These are phyloP conservation scores for Artemisia argyi DNA, from an alignment of 129 eudicot species.

Conservation along the genomic window DNA sequence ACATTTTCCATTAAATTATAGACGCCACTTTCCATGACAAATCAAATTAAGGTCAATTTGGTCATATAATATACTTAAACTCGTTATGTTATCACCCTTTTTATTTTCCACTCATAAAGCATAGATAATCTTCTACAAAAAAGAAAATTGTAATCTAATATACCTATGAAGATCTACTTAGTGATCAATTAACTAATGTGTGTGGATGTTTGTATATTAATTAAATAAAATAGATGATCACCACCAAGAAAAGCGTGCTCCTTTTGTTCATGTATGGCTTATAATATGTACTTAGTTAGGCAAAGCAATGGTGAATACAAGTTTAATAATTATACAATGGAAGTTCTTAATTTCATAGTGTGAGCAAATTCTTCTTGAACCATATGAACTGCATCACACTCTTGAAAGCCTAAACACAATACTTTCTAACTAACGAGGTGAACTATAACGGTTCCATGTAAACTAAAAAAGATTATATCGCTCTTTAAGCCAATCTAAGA, in stretches of 20 bases:
- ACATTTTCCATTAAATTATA: constrained; percentile 28
- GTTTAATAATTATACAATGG: not conserved
- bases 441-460: not conserved
- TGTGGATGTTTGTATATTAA: not conserved
- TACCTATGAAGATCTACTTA: not conserved
- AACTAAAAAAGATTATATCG: too few species aligned
- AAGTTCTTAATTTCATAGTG: not conserved
- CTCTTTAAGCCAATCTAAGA: too few species aligned
- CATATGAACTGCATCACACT: not conserved
- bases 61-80: constrained; percentile 16
- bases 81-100: constrained; percentile 16
- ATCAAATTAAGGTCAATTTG: constrained; percentile 14
- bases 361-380: not conserved
- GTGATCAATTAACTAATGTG: not conserved
- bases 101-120: constrained; percentile 25
- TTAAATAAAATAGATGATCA: not conserved
- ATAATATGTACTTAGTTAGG: constrained; percentile 10
- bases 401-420: not conserved
- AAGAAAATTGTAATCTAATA: not conserved
- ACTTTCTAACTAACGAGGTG: not conserved
- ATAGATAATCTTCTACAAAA: constrained; percentile 14
- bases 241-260: constrained; percentile 14
- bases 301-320: constrained; percentile 13
- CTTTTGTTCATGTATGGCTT: constrained; percentile 1
- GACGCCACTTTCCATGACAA: constrained; percentile 16